These are phyloP conservation scores for Magnolia officinalis DNA, from an alignment of 164 flowering plant genomes.

Conservation along the genomic window DNA sequence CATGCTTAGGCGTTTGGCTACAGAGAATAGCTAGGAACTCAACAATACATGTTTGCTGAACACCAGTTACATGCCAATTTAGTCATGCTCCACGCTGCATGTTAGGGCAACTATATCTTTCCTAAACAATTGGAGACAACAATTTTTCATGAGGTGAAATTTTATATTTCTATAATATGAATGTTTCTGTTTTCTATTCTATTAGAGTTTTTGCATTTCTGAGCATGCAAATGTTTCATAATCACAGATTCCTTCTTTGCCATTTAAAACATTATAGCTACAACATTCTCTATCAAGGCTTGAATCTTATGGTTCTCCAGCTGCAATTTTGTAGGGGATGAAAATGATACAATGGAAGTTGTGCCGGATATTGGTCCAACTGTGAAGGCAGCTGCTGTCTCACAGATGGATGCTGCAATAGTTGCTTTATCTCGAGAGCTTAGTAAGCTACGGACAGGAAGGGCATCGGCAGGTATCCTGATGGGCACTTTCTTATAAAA, in stretches of 20 bases:
- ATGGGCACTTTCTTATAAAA: neutral
- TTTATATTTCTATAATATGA: neutral
- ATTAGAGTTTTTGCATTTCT: neutral
- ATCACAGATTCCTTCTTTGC: neutral
- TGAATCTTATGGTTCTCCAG: constrained; percentile 2
- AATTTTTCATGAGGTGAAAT: no score
- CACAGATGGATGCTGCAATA: constrained; percentile 84
- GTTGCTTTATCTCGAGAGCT: constrained; percentile 78
- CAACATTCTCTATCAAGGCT: neutral
- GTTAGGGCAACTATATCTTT: no score
- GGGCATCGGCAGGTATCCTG: constrained; percentile 74
- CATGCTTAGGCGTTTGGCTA: no score
- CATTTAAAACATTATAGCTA: neutral
- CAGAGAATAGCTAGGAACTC: no score
- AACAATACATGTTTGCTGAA: no score
- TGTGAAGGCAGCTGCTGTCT: constrained; percentile 53
- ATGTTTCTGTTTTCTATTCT: neutral
- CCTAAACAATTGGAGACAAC: no score
- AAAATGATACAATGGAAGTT: constrained; percentile 41
- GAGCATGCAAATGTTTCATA: neutral
- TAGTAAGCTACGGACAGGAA: constrained; percentile 73
- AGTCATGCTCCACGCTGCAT: no score
- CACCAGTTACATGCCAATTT: no score
- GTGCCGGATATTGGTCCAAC: constrained; percentile 52
- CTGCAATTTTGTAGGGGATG: constrained; percentile 38